Conservation (phyloP, 352 stramenopile species). For the Phytophthora cryptogea region DNA sequence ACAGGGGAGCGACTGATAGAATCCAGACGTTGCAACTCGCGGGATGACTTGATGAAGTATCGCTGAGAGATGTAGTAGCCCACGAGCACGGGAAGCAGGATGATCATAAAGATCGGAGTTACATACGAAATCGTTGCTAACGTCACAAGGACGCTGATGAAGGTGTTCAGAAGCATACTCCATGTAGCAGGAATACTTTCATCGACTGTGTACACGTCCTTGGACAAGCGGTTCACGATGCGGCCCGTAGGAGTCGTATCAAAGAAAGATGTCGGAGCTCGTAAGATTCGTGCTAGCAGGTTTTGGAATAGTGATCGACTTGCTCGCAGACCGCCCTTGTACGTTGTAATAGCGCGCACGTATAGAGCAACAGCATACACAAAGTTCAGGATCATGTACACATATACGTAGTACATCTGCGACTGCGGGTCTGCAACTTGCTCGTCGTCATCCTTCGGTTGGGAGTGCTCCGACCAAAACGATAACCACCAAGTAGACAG, state of each 20-base stretch:
- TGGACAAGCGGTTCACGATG: constrained; percentile 81
- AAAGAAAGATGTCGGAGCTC: constrained; percentile 78
- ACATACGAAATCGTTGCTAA: constrained; percentile 74
- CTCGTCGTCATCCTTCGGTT: constrained; percentile 17
- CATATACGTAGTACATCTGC: constrained; percentile 82
- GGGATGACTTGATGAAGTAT: constrained; percentile 93
- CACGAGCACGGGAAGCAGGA: constrained; percentile 72
- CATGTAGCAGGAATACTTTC: constrained; percentile 71
- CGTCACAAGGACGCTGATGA: constrained; percentile 68
- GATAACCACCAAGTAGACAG: constrained; percentile 70
- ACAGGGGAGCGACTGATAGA: constrained; percentile 93
- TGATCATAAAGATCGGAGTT: constrained; percentile 70
- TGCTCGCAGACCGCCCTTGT: constrained; percentile 61
- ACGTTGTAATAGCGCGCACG: constrained; percentile 60
- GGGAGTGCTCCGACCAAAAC: constrained; percentile 45
- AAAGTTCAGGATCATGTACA: constrained; percentile 80
- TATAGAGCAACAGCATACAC: constrained; percentile 68
- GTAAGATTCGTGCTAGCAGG: constrained; percentile 91
- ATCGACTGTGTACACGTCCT: constrained; percentile 82
- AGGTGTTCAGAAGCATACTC: constrained; percentile 73
- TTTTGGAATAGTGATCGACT: constrained; percentile 61
- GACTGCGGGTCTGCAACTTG: constrained; percentile 32
- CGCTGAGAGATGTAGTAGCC: constrained; percentile 80
- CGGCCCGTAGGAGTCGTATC: constrained; percentile 80
- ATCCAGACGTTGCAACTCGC: constrained; percentile 96